Evolutionary conservation across 73 alveolate species (phyloP), one percentile per base, ranked within the genome.

Genomic region (Paramecium sexaurelia): DNA sequence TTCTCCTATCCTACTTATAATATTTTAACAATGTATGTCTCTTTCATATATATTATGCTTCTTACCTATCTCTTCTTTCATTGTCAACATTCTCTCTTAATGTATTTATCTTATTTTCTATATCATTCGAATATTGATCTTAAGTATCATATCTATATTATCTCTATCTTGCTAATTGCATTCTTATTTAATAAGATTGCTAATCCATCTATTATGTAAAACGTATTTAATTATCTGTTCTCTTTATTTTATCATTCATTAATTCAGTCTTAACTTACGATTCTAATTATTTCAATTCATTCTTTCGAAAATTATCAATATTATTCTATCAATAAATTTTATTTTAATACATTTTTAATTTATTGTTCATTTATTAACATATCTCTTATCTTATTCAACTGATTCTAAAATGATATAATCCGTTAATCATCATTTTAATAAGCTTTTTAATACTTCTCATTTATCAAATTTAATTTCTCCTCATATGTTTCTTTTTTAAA

Each of bases 121-220:
- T 37, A 26, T 88, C 91, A n/a, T 41, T 15, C 15, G 5, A 35
- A 20, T 88, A 92, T 47, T 88, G 84, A n/a, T 88, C 94, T 7
- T 17, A 13, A 9, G 45, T 32, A 22, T 88, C 94, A 36, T 95
- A 96, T 75, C 98, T 93, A 1, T 66, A 45, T 73, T 95, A 85
- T 92, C 87, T 92, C 47, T 95, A 95, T 78, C 91, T 94, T 19
- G 97, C 95, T 26, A 95, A 40, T 40, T 95, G 95, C n/a, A 92
- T 90, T 68, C 66, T 94, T 27, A 95, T 29, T n/a, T 89, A 36
- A 73, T 43, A 92, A 0, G 94, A 87, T 55, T 93, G 75, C 73
- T 95, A 97, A 85, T 95, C 98, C 20, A 94, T 82, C 47, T 86
- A 33, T 26, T 92, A 92, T 7, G 87, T 43, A 6, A 92, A 41